Conservation (phyloP, 139 green algal species). For the Trebouxia sp. region DNA sequence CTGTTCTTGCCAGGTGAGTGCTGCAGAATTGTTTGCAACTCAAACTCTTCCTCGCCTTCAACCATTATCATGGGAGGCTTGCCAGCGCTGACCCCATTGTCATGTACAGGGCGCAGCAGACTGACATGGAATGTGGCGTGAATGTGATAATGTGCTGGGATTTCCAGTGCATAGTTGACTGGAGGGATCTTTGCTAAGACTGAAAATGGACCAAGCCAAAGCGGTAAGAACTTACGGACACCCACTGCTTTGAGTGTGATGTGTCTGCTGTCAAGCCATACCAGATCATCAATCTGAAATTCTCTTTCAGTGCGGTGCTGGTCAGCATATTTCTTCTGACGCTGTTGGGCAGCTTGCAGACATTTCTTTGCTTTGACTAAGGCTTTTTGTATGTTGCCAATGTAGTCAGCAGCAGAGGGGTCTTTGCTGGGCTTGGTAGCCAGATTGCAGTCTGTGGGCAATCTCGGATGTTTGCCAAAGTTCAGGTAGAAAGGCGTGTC, state of each 20-base stretch:
- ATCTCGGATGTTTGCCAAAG: conserved; percentile 40
- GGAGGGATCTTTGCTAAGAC: conserved; percentile 24
- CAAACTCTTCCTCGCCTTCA: conserved; percentile 22
- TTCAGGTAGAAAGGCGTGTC: conserved; percentile 53
- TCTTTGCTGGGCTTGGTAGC: neutral
- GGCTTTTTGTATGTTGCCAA: neutral
- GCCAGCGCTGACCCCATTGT: neutral
- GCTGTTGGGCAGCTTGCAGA: conserved; percentile 24
- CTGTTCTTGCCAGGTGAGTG: neutral
- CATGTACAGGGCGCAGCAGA: neutral
- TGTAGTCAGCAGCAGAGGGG: neutral
- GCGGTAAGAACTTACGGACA: conserved; percentile 39
- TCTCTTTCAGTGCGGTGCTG: neutral
- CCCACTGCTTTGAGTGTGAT: conserved; percentile 34
- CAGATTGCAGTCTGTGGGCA: neutral
- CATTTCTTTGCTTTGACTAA: neutral
- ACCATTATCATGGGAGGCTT: neutral
- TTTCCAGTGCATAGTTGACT: conserved; percentile 31
- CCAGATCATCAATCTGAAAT: conserved; percentile 22
- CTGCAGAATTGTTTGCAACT: conserved; percentile 12
- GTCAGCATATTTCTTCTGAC: conserved; percentile 31
- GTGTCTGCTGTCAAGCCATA: conserved; percentile 32
- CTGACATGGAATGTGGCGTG: conserved; percentile 44
- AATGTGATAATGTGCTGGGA: conserved; percentile 37
- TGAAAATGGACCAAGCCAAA: conserved; percentile 47